A percentile compares a stretch with the other conserved stretches of the same genome.
Evolutionary conservation across 768 basidiomycete genomes (phyloP).

Genomic region (Myochromella boudieri): DNA sequence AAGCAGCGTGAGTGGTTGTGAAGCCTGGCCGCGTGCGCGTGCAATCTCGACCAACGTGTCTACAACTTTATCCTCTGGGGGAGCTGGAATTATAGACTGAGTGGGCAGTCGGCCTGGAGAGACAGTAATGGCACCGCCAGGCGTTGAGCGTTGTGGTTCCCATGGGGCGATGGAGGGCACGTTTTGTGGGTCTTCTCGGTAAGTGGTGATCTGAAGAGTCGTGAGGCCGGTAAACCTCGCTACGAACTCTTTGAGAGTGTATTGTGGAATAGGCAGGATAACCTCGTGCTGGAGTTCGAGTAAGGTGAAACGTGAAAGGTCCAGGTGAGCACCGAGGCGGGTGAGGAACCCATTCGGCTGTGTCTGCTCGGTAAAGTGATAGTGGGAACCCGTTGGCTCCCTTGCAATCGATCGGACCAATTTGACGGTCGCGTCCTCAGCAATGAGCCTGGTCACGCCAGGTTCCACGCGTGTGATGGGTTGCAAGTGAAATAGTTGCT

Average conservation of each 20-base stretch:
- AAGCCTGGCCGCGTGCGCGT: neutral
- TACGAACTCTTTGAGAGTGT: neutral
- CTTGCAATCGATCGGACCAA: too few species aligned
- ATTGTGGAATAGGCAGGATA: neutral
- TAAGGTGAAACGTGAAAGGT: slow-evolving; percentile 1
- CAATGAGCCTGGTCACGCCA: neutral
- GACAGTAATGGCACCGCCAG: too few species aligned
- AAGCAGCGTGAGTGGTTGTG: neutral
- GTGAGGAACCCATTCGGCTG: neutral
- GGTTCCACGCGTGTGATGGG: neutral
- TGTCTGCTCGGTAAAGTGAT: slow-evolving; percentile 4
- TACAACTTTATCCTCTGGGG: neutral
- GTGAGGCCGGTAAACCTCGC: neutral
- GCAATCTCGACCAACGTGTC: neutral
- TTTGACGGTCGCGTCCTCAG: neutral
- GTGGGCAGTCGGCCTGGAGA: neutral
- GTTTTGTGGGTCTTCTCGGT: slow-evolving; percentile 1
- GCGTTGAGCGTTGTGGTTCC: neutral
- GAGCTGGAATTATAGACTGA: neutral
- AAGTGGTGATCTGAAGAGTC: slow-evolving; percentile 3
- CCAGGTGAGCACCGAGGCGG: neutral
- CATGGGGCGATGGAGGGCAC: neutral
- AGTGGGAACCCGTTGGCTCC: too few species aligned
- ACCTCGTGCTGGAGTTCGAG: slow-evolving; percentile 6
- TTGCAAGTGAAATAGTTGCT: neutral